Conservation (phyloP, 371 early-diverging fungal species). For the Mucor piriformis region DNA sequence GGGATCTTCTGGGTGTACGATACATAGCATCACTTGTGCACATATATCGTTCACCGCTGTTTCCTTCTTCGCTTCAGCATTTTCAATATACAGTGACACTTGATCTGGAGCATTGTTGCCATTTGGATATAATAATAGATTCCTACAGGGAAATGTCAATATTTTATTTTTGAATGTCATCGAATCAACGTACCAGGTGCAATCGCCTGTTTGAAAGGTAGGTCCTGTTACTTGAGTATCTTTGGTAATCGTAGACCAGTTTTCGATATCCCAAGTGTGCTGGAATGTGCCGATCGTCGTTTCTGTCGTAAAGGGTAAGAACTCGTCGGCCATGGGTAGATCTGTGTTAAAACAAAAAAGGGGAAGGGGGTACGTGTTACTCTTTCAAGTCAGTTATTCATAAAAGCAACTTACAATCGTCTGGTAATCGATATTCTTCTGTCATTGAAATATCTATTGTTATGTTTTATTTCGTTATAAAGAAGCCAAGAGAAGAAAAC, state of each 20-base stretch:
- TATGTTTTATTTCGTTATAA: no score
- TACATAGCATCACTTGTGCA: slow-evolving; percentile 77
- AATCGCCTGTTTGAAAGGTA: slow-evolving; percentile 55
- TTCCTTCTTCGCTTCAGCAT: slow-evolving; percentile 67
- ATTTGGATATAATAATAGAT: slow-evolving; percentile 83
- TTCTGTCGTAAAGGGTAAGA: background rate
- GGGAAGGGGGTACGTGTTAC: background rate
- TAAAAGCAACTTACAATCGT: background rate
- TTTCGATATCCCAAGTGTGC: slow-evolving; percentile 45
- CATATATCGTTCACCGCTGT: slow-evolving; percentile 63
- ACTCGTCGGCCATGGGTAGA: slow-evolving; percentile 4
- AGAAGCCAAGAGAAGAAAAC: no score
- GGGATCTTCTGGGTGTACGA: slow-evolving; percentile 75
- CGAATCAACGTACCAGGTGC: slow-evolving; percentile 46
- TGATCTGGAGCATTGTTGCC: slow-evolving; percentile 73
- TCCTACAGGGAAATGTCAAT: slow-evolving; percentile 49
- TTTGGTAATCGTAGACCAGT: slow-evolving; percentile 36
- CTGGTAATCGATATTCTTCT: background rate
- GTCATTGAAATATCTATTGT: no score
- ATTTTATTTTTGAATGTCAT: background rate
- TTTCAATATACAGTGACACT: slow-evolving; percentile 81
- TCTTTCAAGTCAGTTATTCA: background rate
- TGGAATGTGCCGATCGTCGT: slow-evolving; percentile 1
- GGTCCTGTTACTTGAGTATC: slow-evolving; percentile 55
- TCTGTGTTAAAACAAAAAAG: background rate